Evolutionary conservation across 345 rosid species (phyloP), one percentile per base, ranked within the genome.

Genomic region (Aurinia saxatilis): DNA sequence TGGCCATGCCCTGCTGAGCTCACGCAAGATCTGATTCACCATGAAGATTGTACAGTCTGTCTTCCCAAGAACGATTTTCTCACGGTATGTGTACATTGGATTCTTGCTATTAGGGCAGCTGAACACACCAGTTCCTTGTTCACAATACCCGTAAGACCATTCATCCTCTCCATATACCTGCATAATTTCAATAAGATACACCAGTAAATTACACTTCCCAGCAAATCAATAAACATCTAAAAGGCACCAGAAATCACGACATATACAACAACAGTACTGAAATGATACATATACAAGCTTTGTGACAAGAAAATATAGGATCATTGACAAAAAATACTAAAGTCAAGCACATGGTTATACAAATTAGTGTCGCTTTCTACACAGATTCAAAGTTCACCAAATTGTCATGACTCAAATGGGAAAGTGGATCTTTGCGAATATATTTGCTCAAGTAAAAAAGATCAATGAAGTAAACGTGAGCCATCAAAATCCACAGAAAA

Each of bases 71-170:
- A 84, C 76, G 49, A 93, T 70, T 45, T 74, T 57, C 78, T 93
- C 97, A 51, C 89, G 88, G 50, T 81, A 90, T 6, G 92, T 78
- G 66, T 93, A 93, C 96, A 87, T 86, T 1, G 96, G 96, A 70
- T 93, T 93, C 75, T 77, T 81, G 67, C 86, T 77, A 53, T 85
- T 77, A 13, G 95, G 92, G 75, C 90, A 93, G 57, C 82, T 80
- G 67, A 90, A 93, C 45, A 87, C 97, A 55, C 99, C 99, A 62
- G 89, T 81, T 64, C 99, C 99, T 38, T 83, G 84, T 19, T 90
- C 96, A 42, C 96, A 90, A 65, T 80, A 93, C 47, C 99, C 99
- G 53, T 84, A 90, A 69, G 97, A 93, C 95, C 97, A 93, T 70
- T 93, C 99, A 16, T 87, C 95, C 2, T 84, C 82, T 57, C 97